Base-by-base conservation (phyloP, 805 yeast species). In the Debaryomyces castellii region DNA sequence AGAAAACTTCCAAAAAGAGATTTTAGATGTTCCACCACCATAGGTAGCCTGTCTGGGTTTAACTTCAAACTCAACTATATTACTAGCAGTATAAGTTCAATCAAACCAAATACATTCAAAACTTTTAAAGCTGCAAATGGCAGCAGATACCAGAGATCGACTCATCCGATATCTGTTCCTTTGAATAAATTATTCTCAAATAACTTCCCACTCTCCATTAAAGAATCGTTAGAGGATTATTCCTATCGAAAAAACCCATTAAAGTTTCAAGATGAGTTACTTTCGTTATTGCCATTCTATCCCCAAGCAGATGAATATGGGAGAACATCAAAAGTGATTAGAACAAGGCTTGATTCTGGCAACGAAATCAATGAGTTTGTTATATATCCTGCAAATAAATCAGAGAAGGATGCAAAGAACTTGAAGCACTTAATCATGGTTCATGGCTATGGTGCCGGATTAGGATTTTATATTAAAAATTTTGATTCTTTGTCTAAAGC, bases 151-250 rank as follows among this genome's bases (percentile, higher is more conserved):
- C 74, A 64, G 48, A 58, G 82, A 21, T 73, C 89, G 0, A 81
- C 84, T 0, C 81, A 85, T 20, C 91, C 91, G 1, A 73, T 84
- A 0, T 87, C 89, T 0, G 76, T 84, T 0, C 89, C 90, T 0
- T 49, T 85, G 5, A 60, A 68, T 18, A 77, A 79, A 52, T 69
- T 85, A 11, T 62, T 82, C 21, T 68, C 78, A 7, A 73, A 71
- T 44, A 68, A 75, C 37, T 86, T 86, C 57, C 92, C 92, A 0
- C 64, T 84, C 10, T 61, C 79, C 5, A 48, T 81, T 0, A 54
- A 57, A 4, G 78, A 82, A 39, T 82, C 87, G 16, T 52, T 78
- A 21, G 58, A 59, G n/a, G 86, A 86, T 62, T 86, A 69, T 54
- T 47, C 58, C 6, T 55, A 54, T 16, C 61, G 75, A 28, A 54